Base-by-base conservation (phyloP, 2,329 filamentous ascomycete species). In the Coniochaeta hoffmannii region DNA sequence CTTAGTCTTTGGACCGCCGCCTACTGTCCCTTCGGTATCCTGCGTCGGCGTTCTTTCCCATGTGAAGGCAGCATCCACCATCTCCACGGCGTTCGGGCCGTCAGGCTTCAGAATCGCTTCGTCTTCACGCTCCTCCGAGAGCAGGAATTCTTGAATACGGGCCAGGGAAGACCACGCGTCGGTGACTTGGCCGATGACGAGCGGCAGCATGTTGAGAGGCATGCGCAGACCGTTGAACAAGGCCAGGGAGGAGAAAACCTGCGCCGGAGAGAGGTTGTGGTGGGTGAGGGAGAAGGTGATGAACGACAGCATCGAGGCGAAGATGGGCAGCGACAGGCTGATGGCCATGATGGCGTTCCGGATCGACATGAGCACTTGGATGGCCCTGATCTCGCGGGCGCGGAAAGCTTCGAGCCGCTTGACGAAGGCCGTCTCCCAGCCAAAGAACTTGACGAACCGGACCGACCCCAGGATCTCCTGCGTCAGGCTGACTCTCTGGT, bases 381-480 rank as follows among this genome's bases (percentile, higher is more conserved):
- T 91, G n/a, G 87, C 83, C 56, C 79, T 75, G 58, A 97, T 91
- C 69, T 97, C 93, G 58, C 80, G 80, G 53, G 77, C 78, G 56
- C 93, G 83, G 58, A 96, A 88, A 24, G 85, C 79, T 52, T 83
- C 82, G 15, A 97, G 78, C 14, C 91, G 85, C 53, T 85, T 78
- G 12, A 97, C 74, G 66, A 97, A 97, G 32, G 89, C 88, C 56
- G 81, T 87, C 68, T 97, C 93, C 93, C 93, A 97, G 8, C 91
- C 92, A 67, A 97, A 97, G 69, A 85, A 97, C 69, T 97, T 97
- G 72, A 97, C 93, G 65, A 97, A 97, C 26, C 92, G 83, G 24
- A 97, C 92, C 0, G 90, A 89, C 62, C 91, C 87, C 14, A 97
- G 66, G 53, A 97, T 96, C 67, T 97, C 93, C 67, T 97, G 92